These are phyloP conservation scores for Sporisorium exsertum DNA, from an alignment of 1,284 basidiomycete genomes.

Conservation along the genomic window DNA sequence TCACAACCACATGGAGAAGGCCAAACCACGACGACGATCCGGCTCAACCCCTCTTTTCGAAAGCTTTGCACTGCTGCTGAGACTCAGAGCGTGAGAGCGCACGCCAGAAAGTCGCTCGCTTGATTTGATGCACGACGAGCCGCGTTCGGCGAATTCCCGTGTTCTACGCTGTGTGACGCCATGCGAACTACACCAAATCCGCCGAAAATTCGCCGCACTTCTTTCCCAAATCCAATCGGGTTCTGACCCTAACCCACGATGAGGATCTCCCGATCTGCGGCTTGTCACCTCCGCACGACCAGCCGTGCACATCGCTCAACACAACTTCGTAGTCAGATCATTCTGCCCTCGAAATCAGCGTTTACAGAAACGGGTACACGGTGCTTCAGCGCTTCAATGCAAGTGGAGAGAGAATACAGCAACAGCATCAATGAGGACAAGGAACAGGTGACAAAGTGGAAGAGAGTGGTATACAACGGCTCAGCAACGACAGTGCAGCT, in stretches of 20 bases:
- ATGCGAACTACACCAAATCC: constrained; percentile 14
- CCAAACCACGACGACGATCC: neutral
- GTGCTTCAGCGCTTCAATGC: neutral
- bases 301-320: neutral
- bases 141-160: constrained; percentile 1
- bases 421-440: neutral
- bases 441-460: neutral
- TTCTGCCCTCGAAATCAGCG: neutral
- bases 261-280: neutral
- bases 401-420: neutral
- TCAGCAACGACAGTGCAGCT: neutral
- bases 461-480: neutral
- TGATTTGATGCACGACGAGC: neutral
- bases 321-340: neutral
- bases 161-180: constrained; percentile 16
- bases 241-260: neutral
- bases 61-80: neutral
- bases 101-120: neutral
- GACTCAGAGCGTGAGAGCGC: neutral
- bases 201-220: constrained; percentile 38
- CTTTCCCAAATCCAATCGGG: neutral
- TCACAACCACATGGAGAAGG: neutral
- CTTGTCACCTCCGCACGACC: neutral
- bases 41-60: neutral
- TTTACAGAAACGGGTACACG: neutral